Percentiles rank a stretch among this genome's conserved stretches.
Evolutionary conservation across 768 basidiomycete species (phyloP).

Genomic region (Phylloporus sp.): DNA sequence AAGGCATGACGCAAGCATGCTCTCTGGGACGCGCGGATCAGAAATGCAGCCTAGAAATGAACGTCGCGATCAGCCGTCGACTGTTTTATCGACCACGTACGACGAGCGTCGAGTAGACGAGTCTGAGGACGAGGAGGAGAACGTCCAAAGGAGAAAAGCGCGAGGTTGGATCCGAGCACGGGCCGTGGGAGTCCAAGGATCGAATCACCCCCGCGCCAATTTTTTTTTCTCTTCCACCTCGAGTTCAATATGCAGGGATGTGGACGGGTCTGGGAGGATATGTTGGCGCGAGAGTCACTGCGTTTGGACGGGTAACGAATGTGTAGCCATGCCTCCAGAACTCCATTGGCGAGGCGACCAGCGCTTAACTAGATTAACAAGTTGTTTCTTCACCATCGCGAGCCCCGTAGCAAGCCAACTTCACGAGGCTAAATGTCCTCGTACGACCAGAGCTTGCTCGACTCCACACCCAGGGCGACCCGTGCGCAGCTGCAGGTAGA

Average conservation of each 20-base stretch:
- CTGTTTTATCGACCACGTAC: conserved; percentile 2
- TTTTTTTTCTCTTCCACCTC: neutral
- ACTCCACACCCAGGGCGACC: conserved; percentile 38
- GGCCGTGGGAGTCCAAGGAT: conserved; percentile 15
- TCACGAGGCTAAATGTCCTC: conserved; percentile 22
- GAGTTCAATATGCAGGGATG: too few species aligned
- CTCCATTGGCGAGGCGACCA: too few species aligned
- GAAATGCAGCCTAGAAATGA: neutral
- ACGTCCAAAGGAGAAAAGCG: neutral
- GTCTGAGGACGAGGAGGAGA: neutral
- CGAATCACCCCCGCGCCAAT: neutral
- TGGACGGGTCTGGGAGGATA: too few species aligned
- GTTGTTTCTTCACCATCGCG: too few species aligned
- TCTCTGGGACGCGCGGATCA: conserved; percentile 11
- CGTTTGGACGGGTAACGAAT: too few species aligned
- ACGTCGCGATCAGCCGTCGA: conserved; percentile 1
- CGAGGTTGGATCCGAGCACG: neutral
- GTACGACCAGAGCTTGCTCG: conserved; percentile 40
- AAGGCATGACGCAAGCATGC: conserved; percentile 41
- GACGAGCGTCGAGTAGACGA: neutral
- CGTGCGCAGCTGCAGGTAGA: conserved; percentile 42
- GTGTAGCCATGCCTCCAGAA: too few species aligned
- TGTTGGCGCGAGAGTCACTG: too few species aligned
- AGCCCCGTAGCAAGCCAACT: too few species aligned
- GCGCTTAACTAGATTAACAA: too few species aligned